phyloP scores from a whole-genome alignment of 2,329 filamentous ascomycete species.

The Amphichorda felina region DNA sequence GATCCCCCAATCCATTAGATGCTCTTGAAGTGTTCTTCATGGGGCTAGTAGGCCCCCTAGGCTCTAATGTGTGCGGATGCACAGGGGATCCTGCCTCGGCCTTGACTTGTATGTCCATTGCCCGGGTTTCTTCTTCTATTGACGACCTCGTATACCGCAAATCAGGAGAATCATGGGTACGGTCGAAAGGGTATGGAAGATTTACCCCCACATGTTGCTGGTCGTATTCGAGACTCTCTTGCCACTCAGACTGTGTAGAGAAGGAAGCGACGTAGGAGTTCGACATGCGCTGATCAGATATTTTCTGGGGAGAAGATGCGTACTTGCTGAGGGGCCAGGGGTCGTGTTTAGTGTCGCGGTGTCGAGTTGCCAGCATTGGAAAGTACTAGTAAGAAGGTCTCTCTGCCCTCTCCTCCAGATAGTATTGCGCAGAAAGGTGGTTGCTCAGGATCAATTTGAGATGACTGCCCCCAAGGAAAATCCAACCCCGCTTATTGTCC shows the following conservation, averaged over 20 bases:
- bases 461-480: too few species aligned
- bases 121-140: not conserved
- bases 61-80: not conserved
- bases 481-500: too few species aligned
- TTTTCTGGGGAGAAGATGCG: constrained; percentile 31
- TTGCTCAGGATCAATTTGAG: too few species aligned
- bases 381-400: too few species aligned
- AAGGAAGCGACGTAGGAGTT: constrained; percentile 38
- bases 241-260: constrained; percentile 45
- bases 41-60: too few species aligned
- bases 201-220: not conserved
- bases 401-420: too few species aligned
- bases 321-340: constrained; percentile 43
- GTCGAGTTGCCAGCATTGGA: constrained; percentile 45
- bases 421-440: too few species aligned
- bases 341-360: constrained; percentile 39
- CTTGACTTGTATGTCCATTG: not conserved
- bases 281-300: constrained; percentile 43
- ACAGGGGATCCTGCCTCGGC: not conserved
- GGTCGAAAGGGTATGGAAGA: not conserved
- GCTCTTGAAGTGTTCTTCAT: too few species aligned
- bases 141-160: not conserved
- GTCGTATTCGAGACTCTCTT: constrained; percentile 38
- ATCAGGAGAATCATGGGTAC: not conserved
- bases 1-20: too few species aligned